phyloP scores from a whole-genome alignment of 2,329 filamentous ascomycete genomes.

The Pyrenophora teres region DNA sequence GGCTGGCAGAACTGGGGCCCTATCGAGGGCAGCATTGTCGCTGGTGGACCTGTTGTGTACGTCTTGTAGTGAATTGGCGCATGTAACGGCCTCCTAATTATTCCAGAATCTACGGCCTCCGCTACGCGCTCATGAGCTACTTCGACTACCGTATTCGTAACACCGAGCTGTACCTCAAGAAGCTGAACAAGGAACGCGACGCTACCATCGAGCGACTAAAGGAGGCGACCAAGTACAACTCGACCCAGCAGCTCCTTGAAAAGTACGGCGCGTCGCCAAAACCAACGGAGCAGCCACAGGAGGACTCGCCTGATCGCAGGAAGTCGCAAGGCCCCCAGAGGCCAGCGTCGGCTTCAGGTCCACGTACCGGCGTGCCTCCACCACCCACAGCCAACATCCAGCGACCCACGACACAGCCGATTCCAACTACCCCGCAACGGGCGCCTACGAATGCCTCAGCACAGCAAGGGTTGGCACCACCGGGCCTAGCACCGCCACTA shows the following conservation, averaged over 20 bases:
- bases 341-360: conserved; percentile 33
- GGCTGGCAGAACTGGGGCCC: conserved; percentile 79
- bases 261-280: conserved; percentile 76
- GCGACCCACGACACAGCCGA: conserved; percentile 33
- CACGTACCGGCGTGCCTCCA: conserved; percentile 61
- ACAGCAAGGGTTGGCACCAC: conserved; percentile 12
- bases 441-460: conserved; percentile 15
- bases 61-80: conserved; percentile 29
- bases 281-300: conserved; percentile 47
- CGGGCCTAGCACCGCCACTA: conserved; percentile 28
- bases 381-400: conserved; percentile 70
- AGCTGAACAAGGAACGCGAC: conserved; percentile 76
- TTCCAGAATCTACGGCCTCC: conserved; percentile 76
- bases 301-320: conserved; percentile 30
- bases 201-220: conserved; percentile 94
- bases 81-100: conserved; percentile 20
- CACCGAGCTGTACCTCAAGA: conserved; percentile 71
- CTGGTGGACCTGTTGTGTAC: conserved; percentile 78
- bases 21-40: conserved; percentile 77
- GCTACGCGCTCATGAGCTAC: conserved; percentile 68
- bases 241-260: conserved; percentile 87
- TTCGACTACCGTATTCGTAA: conserved; percentile 82
- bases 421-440: conserved; percentile 39
- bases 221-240: conserved; percentile 92
- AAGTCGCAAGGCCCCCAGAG: conserved; percentile 40